These are phyloP conservation scores for Bocquillonia castaneifolia DNA, from an alignment of 441 rosid species.

Conservation along the genomic window DNA sequence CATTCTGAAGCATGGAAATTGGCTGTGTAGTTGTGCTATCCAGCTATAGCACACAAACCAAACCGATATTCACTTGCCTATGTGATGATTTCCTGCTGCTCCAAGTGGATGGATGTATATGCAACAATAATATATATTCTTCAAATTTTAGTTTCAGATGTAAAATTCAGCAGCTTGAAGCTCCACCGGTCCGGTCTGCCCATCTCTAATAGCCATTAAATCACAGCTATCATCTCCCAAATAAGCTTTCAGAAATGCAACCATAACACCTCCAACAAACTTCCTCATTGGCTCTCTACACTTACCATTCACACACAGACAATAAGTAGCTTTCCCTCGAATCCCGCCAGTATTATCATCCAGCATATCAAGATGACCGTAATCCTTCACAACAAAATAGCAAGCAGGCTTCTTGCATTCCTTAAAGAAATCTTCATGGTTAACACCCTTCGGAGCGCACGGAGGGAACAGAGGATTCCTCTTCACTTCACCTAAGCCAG, in stretches of 20 bases:
- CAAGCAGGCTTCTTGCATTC: conserved; percentile 72
- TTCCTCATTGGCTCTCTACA: conserved; percentile 81
- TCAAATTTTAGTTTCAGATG: conserved; percentile 19
- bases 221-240: conserved; percentile 43
- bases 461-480: conserved; percentile 67
- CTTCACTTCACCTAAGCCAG: conserved; percentile 63
- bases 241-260: conserved; percentile 65
- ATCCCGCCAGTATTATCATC: conserved; percentile 78
- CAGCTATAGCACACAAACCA: too few species aligned
- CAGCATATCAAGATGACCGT: conserved; percentile 77
- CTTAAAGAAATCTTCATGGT: conserved; percentile 64
- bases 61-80: too few species aligned
- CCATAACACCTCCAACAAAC: conserved; percentile 64
- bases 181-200: conserved; percentile 49
- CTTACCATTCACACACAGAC: conserved; percentile 75
- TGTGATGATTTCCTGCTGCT: too few species aligned
- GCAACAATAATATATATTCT: too few species aligned
- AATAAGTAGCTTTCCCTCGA: conserved; percentile 62
- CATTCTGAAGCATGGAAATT: too few species aligned
- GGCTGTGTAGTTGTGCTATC: too few species aligned
- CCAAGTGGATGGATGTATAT: too few species aligned
- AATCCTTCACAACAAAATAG: conserved; percentile 64
- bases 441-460: conserved; percentile 80
- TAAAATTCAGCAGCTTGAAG: conserved; percentile 46
- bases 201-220: conserved; percentile 49